Base-by-base conservation (phyloP, 495 filamentous ascomycete genomes). In the Beverwykella pulmonaria region DNA sequence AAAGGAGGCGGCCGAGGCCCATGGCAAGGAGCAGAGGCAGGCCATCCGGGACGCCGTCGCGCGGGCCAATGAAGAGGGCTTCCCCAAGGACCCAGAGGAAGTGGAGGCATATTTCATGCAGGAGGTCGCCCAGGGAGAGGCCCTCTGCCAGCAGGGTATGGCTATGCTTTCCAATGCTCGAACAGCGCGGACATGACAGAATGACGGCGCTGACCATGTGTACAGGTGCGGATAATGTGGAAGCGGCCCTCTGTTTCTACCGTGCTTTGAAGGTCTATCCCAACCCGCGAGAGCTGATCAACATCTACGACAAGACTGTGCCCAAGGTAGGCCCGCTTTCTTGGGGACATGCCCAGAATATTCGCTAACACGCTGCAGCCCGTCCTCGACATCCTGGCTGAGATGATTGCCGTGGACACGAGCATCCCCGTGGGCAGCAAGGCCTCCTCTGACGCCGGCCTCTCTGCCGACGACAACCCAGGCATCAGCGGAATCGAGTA, bases 251-350 rank as follows among this genome's bases (percentile, higher is more conserved):
- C 56, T 89, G 88, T 78, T 98, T 98, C 80, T 98, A 96, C 86
- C 93, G 90, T 83, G 94, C 94, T 41, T 83, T 98, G 71, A 98
- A 98, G 83, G 94, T 98, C 36, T 98, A 98, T 79, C 94, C 94
- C 9, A 88, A 92, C 67, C 94, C 94, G 8, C 84, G 87, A 72
- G 94, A 97, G 73, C 82, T 98, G 61, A 97, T 98, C 76, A 83
- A 81, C 61, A 97, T 98, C 75, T 98, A 97, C 80, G 95, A 98
- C 78, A 97, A 96, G 85, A 97, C 93, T 48, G 93, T 97, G 23
- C 86, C 92, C 52, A 97, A 96, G 86, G 86, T 89, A 80, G 65
- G 74, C 62, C 26, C 19, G 1, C 26, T 5, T 32, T 9, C 8
- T 46, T 2, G n/a, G 17, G 4, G 12, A 36, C 4, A 49, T 48